Percentiles rank a stretch among this genome's conserved stretches.
Conservation (phyloP, 108 stramenopile genomes). For the Fistulifera pelliculosa region DNA sequence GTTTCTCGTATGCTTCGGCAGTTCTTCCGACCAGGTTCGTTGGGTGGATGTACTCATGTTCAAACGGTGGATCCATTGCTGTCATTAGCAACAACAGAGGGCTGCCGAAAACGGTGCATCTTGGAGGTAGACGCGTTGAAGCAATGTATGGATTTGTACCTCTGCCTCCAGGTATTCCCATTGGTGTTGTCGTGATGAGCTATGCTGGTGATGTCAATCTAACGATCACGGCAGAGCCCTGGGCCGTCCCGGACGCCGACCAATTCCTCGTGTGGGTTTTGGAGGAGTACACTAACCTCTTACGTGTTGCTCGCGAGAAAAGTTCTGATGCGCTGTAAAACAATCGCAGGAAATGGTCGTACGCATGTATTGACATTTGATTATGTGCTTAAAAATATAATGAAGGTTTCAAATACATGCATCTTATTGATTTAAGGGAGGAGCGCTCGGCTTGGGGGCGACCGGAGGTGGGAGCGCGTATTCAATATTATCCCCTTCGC, state of each 20-base stretch:
- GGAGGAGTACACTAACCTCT: slow-evolving; percentile 59
- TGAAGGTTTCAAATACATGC: no score
- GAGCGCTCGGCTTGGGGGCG: no score
- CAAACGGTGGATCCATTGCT: slow-evolving; percentile 61
- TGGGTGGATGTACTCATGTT: slow-evolving; percentile 35
- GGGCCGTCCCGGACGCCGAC: slow-evolving; percentile 81
- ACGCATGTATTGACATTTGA: no score
- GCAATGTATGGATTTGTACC: slow-evolving; percentile 70
- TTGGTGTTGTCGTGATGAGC: slow-evolving; percentile 64
- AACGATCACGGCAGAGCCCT: slow-evolving; percentile 65
- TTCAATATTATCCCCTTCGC: no score
- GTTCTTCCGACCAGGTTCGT: slow-evolving; percentile 31
- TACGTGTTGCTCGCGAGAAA: slow-evolving; percentile 12
- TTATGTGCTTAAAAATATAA: no score
- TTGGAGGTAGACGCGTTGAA: slow-evolving; percentile 56
- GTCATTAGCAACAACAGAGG: slow-evolving; percentile 71
- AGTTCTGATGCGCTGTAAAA: no score
- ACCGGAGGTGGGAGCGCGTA: no score
- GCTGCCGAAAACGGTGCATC: slow-evolving; percentile 45
- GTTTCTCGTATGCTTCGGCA: slow-evolving; percentile 6
- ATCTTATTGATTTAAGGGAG: no score
- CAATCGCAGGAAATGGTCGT: no score
- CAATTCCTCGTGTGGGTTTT: slow-evolving; percentile 62
- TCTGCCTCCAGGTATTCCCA: slow-evolving; percentile 71
- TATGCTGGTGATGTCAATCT: slow-evolving; percentile 53